Evolutionary conservation across 2,329 filamentous ascomycete species (phyloP), one percentile per base, ranked within the genome.

Genomic region (Rhinocladiella mackenziei): DNA sequence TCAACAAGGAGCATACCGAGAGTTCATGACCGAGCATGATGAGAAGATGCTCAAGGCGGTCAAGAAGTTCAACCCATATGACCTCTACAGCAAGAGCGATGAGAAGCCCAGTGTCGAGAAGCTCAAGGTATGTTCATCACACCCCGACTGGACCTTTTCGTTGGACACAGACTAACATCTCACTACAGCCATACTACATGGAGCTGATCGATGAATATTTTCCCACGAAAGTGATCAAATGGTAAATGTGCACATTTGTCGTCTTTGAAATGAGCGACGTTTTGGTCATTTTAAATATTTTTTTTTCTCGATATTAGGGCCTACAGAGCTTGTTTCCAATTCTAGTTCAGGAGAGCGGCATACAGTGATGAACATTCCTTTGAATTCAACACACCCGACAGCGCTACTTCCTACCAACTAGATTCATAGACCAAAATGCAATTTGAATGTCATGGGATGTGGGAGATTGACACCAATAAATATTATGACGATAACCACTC

Each of bases 1-100:
- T 68, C 79, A 75, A 50, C 82, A 84, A 64, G 83, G 83, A 42
- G 88, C 86, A 5, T 95, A 95, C 68, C 66, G 68, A 49, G 80
- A 87, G 66, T 77, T 94, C 65, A 94, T 94, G 88, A 77, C 83
- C 63, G 80, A 84, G 49, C 83, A 89, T 62, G 89, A 95, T 58
- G 69, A 83, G 64, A 75, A 76, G 58, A 89, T 94, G 82, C 70
- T 94, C 57, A 78, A 79, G 60, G 87, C 87, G 6, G 88, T 94
- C 37, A 77, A 79, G 65, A 86, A 85, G 0, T 94, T 95, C 68
- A 94, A 94, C 64, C 87, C 88, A 0, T 95, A 94, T 59, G 89
- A 94, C 62, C 62, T 94, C 39, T 94, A 94, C 71, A 91, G 84
- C 71, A 94, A 94, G 80, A 89, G 82, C 57, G 88, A 94, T 59